Conservation (phyloP, 2,329 filamentous ascomycete genomes). For the Teratosphaeria gauchensis region DNA sequence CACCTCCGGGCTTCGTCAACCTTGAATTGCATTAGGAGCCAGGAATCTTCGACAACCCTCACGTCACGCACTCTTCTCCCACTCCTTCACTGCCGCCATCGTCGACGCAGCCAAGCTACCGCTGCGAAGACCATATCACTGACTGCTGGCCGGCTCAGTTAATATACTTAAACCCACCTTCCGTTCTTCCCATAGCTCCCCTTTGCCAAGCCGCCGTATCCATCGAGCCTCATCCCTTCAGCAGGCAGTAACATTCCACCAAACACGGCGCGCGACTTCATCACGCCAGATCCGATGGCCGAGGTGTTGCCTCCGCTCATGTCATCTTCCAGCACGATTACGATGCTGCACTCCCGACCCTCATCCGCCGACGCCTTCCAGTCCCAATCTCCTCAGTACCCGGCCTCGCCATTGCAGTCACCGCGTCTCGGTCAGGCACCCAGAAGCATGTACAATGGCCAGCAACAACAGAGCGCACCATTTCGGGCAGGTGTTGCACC, state of each 20-base stretch:
- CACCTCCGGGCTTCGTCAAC: neutral
- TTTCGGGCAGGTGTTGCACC: constrained; percentile 35
- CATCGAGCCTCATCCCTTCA: constrained; percentile 9
- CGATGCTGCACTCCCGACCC: constrained; percentile 38
- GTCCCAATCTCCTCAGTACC: constrained; percentile 22
- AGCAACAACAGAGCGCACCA: constrained; percentile 25
- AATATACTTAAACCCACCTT: constrained; percentile 12
- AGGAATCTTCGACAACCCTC: neutral
- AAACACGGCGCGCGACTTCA: constrained; percentile 6
- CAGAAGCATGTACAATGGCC: constrained; percentile 34
- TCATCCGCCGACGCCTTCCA: constrained; percentile 40
- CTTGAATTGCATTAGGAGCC: neutral
- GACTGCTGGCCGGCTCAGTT: constrained; percentile 25
- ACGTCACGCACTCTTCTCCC: neutral
- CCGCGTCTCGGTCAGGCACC: constrained; percentile 32
- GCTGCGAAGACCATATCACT: constrained; percentile 9
- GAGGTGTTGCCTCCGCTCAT: constrained; percentile 40
- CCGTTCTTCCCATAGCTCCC: neutral
- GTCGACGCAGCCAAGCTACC: neutral
- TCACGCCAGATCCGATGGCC: constrained; percentile 26
- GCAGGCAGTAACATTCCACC: constrained; percentile 5
- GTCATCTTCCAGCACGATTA: constrained; percentile 37
- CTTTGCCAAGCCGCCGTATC: constrained; percentile 9
- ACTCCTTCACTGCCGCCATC: neutral
- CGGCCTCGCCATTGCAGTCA: constrained; percentile 23